phyloP scores from a whole-genome alignment of 2,329 filamentous ascomycete genomes.

The Aspergillus fumigatus region DNA sequence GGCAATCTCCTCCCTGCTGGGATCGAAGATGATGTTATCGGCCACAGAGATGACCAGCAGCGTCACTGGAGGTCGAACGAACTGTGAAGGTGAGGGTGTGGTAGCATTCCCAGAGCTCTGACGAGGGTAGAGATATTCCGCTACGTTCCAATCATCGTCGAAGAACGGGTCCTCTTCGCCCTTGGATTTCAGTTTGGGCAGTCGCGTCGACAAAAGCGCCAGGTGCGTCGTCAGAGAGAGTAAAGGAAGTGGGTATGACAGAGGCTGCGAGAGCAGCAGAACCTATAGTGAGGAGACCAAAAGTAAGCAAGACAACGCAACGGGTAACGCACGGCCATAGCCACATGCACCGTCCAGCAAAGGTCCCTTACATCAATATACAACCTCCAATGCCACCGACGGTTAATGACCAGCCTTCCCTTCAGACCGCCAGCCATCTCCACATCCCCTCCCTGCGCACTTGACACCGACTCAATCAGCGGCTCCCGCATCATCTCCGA shows the following conservation, averaged over 20 bases:
- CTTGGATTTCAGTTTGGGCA: slow-evolving; percentile 82
- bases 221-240: slow-evolving; percentile 91
- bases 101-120: slow-evolving; percentile 17
- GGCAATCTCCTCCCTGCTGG: slow-evolving; percentile 82
- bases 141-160: slow-evolving; percentile 93
- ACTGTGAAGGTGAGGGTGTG: slow-evolving; percentile 18
- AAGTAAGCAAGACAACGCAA: slow-evolving; percentile 4
- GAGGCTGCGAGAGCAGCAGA: slow-evolving; percentile 83
- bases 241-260: slow-evolving; percentile 88
- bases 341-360: background rate
- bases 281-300: slow-evolving; percentile 53
- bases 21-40: slow-evolving; percentile 90
- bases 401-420: slow-evolving; percentile 78
- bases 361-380: slow-evolving; percentile 74
- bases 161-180: slow-evolving; percentile 95
- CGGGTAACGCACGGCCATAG: background rate
- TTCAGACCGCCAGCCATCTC: slow-evolving; percentile 64
- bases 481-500: slow-evolving; percentile 85
- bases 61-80: slow-evolving; percentile 72
- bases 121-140: slow-evolving; percentile 67
- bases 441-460: slow-evolving; percentile 72
- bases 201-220: slow-evolving; percentile 78
- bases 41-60: slow-evolving; percentile 84
- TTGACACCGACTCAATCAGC: slow-evolving; percentile 64
- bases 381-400: slow-evolving; percentile 90